Conservation (phyloP, 257 asterid species). For the Nicotiana tabacum region DNA sequence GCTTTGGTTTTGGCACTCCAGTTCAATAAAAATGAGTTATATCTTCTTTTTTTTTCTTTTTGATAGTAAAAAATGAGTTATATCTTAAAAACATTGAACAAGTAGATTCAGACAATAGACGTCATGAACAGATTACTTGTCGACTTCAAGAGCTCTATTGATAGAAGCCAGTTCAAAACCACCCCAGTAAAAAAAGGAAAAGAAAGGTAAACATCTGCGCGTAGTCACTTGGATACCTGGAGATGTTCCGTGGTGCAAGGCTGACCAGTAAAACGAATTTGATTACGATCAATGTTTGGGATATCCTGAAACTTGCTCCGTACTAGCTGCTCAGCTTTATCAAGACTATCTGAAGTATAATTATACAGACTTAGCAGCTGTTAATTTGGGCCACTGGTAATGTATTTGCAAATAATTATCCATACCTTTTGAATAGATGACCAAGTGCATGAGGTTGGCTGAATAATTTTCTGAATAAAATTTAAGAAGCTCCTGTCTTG, state of each 20-base stretch:
- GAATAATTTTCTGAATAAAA: constrained; percentile 82
- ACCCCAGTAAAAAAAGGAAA: neutral
- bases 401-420: constrained; percentile 15
- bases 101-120: neutral
- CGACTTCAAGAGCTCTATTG: neutral
- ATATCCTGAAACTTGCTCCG: constrained; percentile 81
- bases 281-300: constrained; percentile 48
- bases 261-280: constrained; percentile 64
- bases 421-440: constrained; percentile 80
- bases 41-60: too few species aligned
- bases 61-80: neutral
- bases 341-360: constrained; percentile 62
- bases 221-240: constrained; percentile 44
- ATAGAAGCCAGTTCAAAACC: neutral
- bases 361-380: constrained; percentile 13
- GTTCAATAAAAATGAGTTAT: neutral
- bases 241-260: constrained; percentile 80
- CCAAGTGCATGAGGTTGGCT: constrained; percentile 95
- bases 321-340: constrained; percentile 66
- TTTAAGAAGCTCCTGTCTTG: constrained; percentile 76
- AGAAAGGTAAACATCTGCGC: neutral
- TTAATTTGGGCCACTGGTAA: constrained; percentile 13
- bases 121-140: neutral
- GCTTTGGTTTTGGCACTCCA: neutral
- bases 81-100: neutral